Evolutionary conservation across 202 grass and related monocot genomes (phyloP).

Genomic region (Setaria viridis): DNA sequence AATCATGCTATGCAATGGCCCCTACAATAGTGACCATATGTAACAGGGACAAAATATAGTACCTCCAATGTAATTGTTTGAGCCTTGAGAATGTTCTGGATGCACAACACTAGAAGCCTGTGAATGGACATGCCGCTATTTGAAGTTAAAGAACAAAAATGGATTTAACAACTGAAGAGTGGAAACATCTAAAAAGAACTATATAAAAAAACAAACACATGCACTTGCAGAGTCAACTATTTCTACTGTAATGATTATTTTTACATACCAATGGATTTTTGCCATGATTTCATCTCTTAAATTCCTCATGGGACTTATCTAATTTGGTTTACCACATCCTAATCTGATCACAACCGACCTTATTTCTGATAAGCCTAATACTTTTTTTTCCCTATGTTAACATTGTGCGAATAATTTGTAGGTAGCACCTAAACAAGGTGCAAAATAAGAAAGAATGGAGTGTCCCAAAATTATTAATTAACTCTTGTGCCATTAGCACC

Average conservation of each 20-base stretch:
- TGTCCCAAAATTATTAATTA: neutral
- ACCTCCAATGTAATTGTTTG: conserved; percentile 56
- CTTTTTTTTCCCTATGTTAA: neutral
- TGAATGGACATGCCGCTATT: conserved; percentile 27
- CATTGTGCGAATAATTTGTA: neutral
- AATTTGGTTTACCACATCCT: neutral
- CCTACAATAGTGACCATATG: neutral
- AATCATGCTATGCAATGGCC: neutral
- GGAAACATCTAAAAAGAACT: neutral
- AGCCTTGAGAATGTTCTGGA: conserved; percentile 45
- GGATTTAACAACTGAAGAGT: neutral
- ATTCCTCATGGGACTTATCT: neutral
- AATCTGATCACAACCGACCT: neutral
- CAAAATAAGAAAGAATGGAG: neutral
- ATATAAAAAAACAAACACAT: neutral
- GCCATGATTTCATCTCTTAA: neutral
- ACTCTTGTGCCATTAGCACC: neutral
- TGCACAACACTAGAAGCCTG: conserved; percentile 48
- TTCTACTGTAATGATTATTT: neutral
- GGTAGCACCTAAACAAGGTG: neutral
- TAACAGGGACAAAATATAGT: conserved; percentile 17
- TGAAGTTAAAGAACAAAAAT: neutral
- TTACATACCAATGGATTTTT: neutral
- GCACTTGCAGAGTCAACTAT: neutral
- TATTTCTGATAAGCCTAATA: neutral